Base-by-base conservation (phyloP, 148 eudicot species). In the Fagopyrum esculentum region DNA sequence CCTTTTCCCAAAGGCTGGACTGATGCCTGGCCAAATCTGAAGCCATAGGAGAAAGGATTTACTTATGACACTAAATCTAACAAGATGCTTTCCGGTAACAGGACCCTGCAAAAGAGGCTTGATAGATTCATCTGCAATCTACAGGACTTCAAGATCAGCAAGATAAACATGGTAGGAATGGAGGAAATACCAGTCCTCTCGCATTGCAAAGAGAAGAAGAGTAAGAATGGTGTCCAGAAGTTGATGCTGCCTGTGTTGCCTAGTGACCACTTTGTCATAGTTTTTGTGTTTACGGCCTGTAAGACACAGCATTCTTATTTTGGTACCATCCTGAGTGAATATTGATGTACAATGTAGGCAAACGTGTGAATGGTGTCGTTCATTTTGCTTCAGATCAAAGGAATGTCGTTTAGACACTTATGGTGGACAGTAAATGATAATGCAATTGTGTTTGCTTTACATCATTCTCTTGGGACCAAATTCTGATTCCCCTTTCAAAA, bases 21-120 rank as follows among this genome's bases (percentile, higher is more conserved):
- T 3, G 97, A 92, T 80, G 99, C 88, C 13, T 95, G 97, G 99
- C 78, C 78, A 40, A 59, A 82, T 75, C 79, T 89, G 52, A 87
- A 82, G 75, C 92, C 97, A 1, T 74, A 78, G 61, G 96, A 92
- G 71, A 70, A 75, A 22, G 99, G 98, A 55, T 90, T 57, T 63
- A 95, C 98, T 0, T 95, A 92, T 56, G 98, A 95, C 78, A 95
- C 91, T n/a, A 92, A 93, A 81, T 74, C 95, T n/a, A 93, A 93
- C 77, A 75, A 72, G 77, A 93, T 93, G 98, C 60, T 91, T 74
- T 77, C 83, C 4, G 94, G 89, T 8, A 84, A 88, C 74, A 77
- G 89, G 19, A 70, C 84, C 4, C 82, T 91, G 66, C 94, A 89
- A 46, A 91, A 91, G 77, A 76, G 98, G 6, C 83, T 93, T 61